Base-by-base conservation (phyloP, 2,329 filamentous ascomycete genomes). In the Verticillium dahliae region DNA sequence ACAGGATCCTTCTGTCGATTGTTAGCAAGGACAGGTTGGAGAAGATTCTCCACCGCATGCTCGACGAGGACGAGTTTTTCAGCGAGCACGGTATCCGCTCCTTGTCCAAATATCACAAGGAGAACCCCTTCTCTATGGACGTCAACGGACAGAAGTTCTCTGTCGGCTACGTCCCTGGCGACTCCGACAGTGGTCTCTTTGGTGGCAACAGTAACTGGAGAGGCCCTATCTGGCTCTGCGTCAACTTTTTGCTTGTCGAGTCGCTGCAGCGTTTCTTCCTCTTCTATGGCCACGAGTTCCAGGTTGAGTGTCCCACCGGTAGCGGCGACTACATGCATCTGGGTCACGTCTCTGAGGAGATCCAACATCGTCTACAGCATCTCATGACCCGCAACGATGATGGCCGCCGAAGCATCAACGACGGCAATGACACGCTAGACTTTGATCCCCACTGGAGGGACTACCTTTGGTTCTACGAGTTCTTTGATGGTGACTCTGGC, bases 131-230 rank as follows among this genome's bases (percentile, higher is more conserved):
- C 74, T 91, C 90, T 1, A 98, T 98, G 94, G 90, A 96, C 60
- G 94, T 97, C 63, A 96, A 98, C 67, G 92, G 91, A 0, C 92
- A 97, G 73, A 84, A 83, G 35, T 98, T 97, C 78, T 85, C 87
- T 62, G 94, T 98, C 50, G 85, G 87, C 68, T 98, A 98, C 71
- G 87, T 98, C 18, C 88, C 95, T 1, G 95, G 94, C n/a, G 94
- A 98, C 72, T 97, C 94, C 0, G 93, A 98, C 77, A 97, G 91
- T 70, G 91, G 92, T 3, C 84, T 98, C 5, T 98, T 98, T 70
- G 94, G 94, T 60, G 94, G 94, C 67, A 98, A 98, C 83, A 97
- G 92, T 75, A 98, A 98, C 76, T 98, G 94, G 94, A 87, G 94
- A 77, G 94, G 90, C 1, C 94, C 95, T 0, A 94, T 97, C 68